Evolutionary conservation across 2,329 filamentous ascomycete genomes (phyloP).

Genomic region (Thermoascus crustaceus): DNA sequence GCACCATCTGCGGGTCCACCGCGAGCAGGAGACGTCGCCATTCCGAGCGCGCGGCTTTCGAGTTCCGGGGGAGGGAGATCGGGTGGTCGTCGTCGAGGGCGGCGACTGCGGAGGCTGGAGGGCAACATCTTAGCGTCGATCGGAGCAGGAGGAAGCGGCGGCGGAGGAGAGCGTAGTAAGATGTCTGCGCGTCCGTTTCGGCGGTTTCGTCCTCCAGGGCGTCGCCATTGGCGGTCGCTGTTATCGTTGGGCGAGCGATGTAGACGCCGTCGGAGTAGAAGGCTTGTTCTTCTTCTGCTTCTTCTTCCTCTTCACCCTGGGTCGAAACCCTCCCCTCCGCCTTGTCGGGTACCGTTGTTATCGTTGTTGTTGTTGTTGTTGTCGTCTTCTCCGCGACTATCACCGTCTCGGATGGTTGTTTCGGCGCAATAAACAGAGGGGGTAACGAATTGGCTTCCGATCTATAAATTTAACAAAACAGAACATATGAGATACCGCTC

Average conservation of each 20-base stretch:
- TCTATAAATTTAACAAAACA: slow-evolving; percentile 39
- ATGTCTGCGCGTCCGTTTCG: slow-evolving; percentile 47
- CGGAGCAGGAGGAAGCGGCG: slow-evolving; percentile 60
- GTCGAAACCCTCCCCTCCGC: slow-evolving; percentile 5
- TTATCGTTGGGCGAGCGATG: slow-evolving; percentile 46
- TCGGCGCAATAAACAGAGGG: slow-evolving; percentile 59
- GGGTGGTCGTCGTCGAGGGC: slow-evolving; percentile 48
- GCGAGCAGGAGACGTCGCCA: slow-evolving; percentile 41
- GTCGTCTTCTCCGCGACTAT: slow-evolving; percentile 9
- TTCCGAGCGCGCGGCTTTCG: slow-evolving; percentile 46
- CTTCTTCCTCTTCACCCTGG: background rate
- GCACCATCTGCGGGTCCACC: slow-evolving; percentile 41
- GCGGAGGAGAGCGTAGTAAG: slow-evolving; percentile 61
- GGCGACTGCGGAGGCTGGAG: slow-evolving; percentile 46
- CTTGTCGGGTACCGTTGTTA: background rate
- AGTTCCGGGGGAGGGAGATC: slow-evolving; percentile 47
- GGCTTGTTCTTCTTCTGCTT: slow-evolving; percentile 46
- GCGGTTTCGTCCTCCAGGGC: slow-evolving; percentile 19
- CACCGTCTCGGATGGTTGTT: slow-evolving; percentile 30
- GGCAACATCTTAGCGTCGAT: slow-evolving; percentile 47
- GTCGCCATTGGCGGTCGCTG: slow-evolving; percentile 11
- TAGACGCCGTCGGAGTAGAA: slow-evolving; percentile 75
- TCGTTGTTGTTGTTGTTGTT: too few relatives aligned
- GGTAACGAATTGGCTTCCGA: slow-evolving; percentile 68
- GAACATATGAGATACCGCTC: slow-evolving; percentile 1